phyloP scores from a whole-genome alignment of 139 green algal genomes.

The Yamagishiella unicocca region DNA sequence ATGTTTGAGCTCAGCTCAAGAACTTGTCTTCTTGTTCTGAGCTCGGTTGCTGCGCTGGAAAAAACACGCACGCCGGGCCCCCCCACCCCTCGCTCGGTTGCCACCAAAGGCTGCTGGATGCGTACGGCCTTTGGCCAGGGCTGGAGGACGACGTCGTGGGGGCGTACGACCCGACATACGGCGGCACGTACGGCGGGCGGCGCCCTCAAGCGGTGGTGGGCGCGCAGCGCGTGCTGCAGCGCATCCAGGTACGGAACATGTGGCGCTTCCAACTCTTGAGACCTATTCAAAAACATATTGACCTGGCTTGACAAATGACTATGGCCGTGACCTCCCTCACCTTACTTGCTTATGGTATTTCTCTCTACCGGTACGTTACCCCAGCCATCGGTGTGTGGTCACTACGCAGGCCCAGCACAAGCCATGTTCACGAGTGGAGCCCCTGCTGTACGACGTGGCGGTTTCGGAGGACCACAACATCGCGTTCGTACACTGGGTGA shows the following conservation, averaged over 20 bases:
- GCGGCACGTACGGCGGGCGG: slow-evolving; percentile 17
- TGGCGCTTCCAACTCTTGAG: too few relatives aligned
- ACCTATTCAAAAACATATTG: too few relatives aligned
- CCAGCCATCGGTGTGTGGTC: too few relatives aligned
- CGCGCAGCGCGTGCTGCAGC: slow-evolving; percentile 2
- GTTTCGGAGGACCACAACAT: slow-evolving; percentile 37
- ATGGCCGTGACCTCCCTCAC: too few relatives aligned
- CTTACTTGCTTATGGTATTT: too few relatives aligned
- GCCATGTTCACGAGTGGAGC: background rate
- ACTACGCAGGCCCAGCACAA: slow-evolving; percentile 6
- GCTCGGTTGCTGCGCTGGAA: too few relatives aligned
- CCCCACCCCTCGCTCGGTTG: background rate
- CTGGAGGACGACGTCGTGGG: slow-evolving; percentile 16
- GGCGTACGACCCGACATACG: background rate
- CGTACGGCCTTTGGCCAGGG: slow-evolving; percentile 14
- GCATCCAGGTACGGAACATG: slow-evolving; percentile 35
- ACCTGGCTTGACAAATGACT: too few relatives aligned
- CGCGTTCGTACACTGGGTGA: slow-evolving; percentile 47
- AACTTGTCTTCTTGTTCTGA: too few relatives aligned
- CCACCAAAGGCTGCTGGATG: slow-evolving; percentile 24
- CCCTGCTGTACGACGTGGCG: slow-evolving; percentile 25
- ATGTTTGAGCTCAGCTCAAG: too few relatives aligned
- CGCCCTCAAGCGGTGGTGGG: slow-evolving; percentile 3
- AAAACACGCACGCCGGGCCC: too few relatives aligned
- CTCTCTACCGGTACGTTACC: too few relatives aligned